A percentile compares a stretch with the other conserved stretches of the same genome.
These are phyloP conservation scores for Chrysoporthe puriensis DNA, from an alignment of 2,329 filamentous ascomycete genomes.

Conservation along the genomic window DNA sequence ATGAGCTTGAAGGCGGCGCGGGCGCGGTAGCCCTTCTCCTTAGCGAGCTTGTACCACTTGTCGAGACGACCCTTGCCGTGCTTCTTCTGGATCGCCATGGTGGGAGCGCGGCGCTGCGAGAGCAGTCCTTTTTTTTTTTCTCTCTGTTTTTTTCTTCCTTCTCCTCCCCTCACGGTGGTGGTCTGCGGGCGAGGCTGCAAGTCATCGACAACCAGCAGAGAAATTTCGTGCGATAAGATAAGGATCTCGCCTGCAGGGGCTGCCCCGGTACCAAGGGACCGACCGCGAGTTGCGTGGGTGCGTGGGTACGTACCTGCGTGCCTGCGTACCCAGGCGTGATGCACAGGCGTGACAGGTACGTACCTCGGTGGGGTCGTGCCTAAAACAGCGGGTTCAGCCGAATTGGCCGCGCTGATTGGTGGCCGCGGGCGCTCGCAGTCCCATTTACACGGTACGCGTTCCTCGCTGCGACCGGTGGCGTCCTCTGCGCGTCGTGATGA, in stretches of 20 bases:
- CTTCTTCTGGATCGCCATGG: constrained; percentile 98
- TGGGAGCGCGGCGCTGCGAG: constrained; percentile 23
- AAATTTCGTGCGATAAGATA: constrained; percentile 15
- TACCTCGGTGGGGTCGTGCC: not conserved
- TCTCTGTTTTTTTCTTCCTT: not conserved
- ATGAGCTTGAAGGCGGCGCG: constrained; percentile 97
- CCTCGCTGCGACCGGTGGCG: constrained; percentile 10
- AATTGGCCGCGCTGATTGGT: constrained; percentile 16
- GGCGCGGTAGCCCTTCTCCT: constrained; percentile 96
- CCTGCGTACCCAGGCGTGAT: no score
- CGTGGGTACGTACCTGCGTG: no score
- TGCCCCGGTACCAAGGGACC: not conserved
- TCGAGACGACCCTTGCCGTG: constrained; percentile 97
- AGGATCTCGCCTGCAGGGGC: not conserved
- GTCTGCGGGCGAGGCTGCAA: not conserved
- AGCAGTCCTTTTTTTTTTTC: not conserved
- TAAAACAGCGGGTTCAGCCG: constrained; percentile 14
- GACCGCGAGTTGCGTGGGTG: not conserved
- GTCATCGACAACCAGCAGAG: not conserved
- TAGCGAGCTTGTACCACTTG: constrained; percentile 98
- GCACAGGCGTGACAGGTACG: not conserved
- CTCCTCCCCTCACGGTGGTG: not conserved
- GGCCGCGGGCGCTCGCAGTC: constrained; percentile 6
- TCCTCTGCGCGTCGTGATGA: constrained; percentile 14
- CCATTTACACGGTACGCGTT: constrained; percentile 22